Evolutionary conservation across 192 early-diverging fungal genomes (phyloP), one percentile per base, ranked within the genome.

Genomic region (Rhizophagus sp.): DNA sequence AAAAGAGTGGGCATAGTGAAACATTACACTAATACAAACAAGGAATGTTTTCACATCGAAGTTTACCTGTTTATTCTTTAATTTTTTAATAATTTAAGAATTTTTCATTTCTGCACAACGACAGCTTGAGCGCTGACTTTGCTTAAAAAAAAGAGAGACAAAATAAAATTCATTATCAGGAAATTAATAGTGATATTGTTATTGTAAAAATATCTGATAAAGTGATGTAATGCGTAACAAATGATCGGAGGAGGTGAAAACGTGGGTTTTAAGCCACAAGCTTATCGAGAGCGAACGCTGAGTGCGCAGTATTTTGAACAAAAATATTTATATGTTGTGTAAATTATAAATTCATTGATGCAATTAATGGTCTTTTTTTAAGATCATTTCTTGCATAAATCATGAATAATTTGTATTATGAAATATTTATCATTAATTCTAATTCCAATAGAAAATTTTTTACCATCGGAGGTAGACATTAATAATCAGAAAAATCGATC

Each of bases 21-120:
- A 66, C 64, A 66, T 66, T 66, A 33, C 30, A 66, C 64, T 66
- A 66, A 66, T 66, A 67, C 65, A 67, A 67, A 67, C 64, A 33
- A 67, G 65, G 65, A n/a, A 67, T 34, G 34, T 66, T 67, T 17
- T 67, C 65, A 67, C 65, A 67, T 67, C 25, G 25, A 67, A 67
- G 27, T 33, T 66, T 67, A 33, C 65, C 33, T 30, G 24, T 33
- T 66, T 66, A 33, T 66, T 33, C 11, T 13, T 11, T 12, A 8
- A 24, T 12, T 64, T 64, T 8, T 9, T 41, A 41, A 41, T 41
- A 9, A 41, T 30, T 30, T 12, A 65, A 27, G 4, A 33, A 12
- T 13, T 65, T 27, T 24, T 66, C 30, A 30, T 66, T 66, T 66
- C 30, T 12, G 24, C n/a, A 66, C 24, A 66, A 66, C 36, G 36